These are phyloP conservation scores for Lactarius tabidus DNA, from an alignment of 768 basidiomycete genomes.

Conservation along the genomic window DNA sequence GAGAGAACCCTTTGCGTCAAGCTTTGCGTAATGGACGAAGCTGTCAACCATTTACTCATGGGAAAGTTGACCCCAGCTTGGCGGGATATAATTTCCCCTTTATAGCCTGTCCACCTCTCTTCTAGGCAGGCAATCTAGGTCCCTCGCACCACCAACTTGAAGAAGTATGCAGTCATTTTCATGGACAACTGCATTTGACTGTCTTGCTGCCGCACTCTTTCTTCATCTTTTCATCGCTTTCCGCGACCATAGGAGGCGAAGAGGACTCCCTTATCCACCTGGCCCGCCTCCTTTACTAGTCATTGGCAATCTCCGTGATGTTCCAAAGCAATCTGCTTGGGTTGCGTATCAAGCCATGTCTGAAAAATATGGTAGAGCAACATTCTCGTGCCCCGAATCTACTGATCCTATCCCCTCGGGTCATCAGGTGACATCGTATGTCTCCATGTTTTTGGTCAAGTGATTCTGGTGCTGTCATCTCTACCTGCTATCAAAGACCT, in stretches of 20 bases:
- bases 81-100: too few relatives aligned
- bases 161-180: too few relatives aligned
- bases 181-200: not conserved
- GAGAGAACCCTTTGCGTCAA: too few relatives aligned
- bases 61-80: too few relatives aligned
- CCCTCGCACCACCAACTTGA: too few relatives aligned
- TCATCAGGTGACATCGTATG: constrained; percentile 16
- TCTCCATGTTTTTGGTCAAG: constrained; percentile 7
- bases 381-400: not conserved
- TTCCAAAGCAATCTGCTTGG: constrained; percentile 12
- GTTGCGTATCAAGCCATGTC: constrained; percentile 1
- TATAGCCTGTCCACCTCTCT: too few relatives aligned
- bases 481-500: constrained; percentile 6
- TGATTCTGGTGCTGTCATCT: constrained; percentile 5
- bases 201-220: not conserved
- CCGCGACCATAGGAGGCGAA: not conserved
- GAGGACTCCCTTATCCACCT: constrained; percentile 9
- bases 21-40: too few relatives aligned
- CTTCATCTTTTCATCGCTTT: not conserved
- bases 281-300: not conserved
- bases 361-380: constrained; percentile 11
- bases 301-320: constrained; percentile 17
- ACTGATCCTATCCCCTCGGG: not conserved
- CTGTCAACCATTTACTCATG: too few relatives aligned
- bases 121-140: too few relatives aligned